phyloP scores from a whole-genome alignment of 1,139 yeast genomes.

The Blastobotrys ciferrii region DNA sequence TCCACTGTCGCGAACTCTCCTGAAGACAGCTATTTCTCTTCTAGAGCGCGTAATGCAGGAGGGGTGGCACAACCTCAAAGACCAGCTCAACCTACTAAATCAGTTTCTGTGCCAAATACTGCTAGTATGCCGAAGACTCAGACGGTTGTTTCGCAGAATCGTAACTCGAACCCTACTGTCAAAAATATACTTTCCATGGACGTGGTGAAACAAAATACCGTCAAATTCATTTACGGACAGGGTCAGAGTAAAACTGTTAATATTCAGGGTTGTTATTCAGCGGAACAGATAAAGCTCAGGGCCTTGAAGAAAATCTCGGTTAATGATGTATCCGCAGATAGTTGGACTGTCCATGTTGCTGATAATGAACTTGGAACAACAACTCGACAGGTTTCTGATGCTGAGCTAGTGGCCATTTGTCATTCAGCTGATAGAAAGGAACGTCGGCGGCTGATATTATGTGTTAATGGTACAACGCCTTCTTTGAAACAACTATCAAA shows the following conservation, averaged over 20 bases:
- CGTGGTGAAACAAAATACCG: conserved; percentile 43
- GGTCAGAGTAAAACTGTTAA: conserved; percentile 75
- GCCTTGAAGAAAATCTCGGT: conserved; percentile 61
- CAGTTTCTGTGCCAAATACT: conserved; percentile 1
- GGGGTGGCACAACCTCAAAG: background rate
- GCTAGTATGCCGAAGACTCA: background rate
- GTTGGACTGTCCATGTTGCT: conserved; percentile 49
- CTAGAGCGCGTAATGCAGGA: conserved; percentile 7
- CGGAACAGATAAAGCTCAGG: conserved; percentile 72
- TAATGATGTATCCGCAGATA: conserved; percentile 45
- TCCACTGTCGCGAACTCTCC: conserved; percentile 15
- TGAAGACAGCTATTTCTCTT: conserved; percentile 22
- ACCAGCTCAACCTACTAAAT: conserved; percentile 1
- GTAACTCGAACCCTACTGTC: conserved; percentile 10
- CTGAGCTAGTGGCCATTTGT: conserved; percentile 78
- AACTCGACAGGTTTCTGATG: conserved; percentile 60
- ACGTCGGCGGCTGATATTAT: conserved; percentile 69
- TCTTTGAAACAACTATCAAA: conserved; percentile 64
- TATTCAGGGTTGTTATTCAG: conserved; percentile 77
- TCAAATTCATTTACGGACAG: conserved; percentile 56
- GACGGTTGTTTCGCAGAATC: conserved; percentile 7
- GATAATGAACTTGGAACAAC: conserved; percentile 42
- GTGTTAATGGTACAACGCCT: conserved; percentile 63
- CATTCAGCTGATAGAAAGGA: conserved; percentile 71
- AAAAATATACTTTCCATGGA: conserved; percentile 31